These are phyloP conservation scores for Saturnispora silvae DNA, from an alignment of 805 yeast species.

Conservation along the genomic window DNA sequence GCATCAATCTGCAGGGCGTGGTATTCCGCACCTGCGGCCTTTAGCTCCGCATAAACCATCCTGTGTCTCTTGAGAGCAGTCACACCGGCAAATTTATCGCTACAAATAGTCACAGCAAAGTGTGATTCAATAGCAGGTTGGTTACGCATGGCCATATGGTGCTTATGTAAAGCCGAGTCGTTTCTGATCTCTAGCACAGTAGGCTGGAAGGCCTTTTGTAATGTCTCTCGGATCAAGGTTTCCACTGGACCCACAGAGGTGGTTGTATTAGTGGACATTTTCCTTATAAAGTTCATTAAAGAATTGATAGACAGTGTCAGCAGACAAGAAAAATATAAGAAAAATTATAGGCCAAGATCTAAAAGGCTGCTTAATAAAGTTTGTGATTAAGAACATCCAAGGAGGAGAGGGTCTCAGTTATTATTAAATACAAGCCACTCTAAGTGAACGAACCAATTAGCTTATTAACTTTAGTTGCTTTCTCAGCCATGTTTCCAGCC, in stretches of 20 bases:
- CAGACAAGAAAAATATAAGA: too few species aligned
- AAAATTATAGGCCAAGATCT: too few species aligned
- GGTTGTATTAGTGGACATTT: not conserved
- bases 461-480: too few species aligned
- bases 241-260: slow-evolving; percentile 34
- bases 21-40: slow-evolving; percentile 56
- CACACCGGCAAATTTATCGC: slow-evolving; percentile 56
- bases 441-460: too few species aligned
- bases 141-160: slow-evolving; percentile 78
- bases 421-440: too few species aligned
- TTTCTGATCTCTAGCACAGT: slow-evolving; percentile 44
- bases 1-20: slow-evolving; percentile 86
- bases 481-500: too few species aligned
- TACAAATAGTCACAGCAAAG: slow-evolving; percentile 63
- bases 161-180: slow-evolving; percentile 82
- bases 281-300: too few species aligned
- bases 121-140: slow-evolving; percentile 76
- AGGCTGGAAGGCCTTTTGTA: slow-evolving; percentile 35
- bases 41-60: slow-evolving; percentile 50
- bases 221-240: slow-evolving; percentile 33
- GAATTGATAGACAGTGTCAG: too few species aligned
- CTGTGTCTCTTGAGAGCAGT: slow-evolving; percentile 65
- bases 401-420: too few species aligned
- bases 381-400: too few species aligned
- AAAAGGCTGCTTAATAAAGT: too few species aligned